Evolutionary conservation across 345 rosid genomes (phyloP), one percentile per base, ranked within the genome.

Genomic region (Eutrema japonicum): DNA sequence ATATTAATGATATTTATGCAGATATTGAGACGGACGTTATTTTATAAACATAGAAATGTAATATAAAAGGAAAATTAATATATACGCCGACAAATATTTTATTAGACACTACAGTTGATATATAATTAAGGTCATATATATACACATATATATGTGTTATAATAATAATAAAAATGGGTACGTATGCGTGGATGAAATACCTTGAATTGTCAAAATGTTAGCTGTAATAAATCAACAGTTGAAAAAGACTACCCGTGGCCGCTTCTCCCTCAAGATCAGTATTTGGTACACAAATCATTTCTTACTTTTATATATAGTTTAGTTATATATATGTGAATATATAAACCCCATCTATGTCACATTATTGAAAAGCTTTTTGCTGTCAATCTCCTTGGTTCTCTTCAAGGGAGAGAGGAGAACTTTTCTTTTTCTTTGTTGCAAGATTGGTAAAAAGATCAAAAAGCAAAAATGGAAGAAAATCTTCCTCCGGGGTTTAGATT

Each of bases 401-500:
- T 64, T 56, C 38, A 30, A 64, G 65, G 45, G 16, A 70, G 29
- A 73, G 59, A 36, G 6, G 35, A 54, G 43, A 38, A 43, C 14
- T 14, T 32, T 72, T 65, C 13, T 51, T 13, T 48, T 48, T 35
- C 33, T 53, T 41, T 73, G 37, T 53, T 53, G 64, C 30, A 11
- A 33, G 7, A 55, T 70, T 68, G 48, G 33, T 66, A 8, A 26
- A 45, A 46, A 38, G 53, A 35, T 2, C 9, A 76, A 5, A 40
- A 29, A 22, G 26, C 26, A 71, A 33, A 33, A 35, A 89, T 89
- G 96, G 93, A 86, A 83, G 96, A 87, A 65, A 88, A 59, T 66
- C 91, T 92, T 60, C 99, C 99, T 80, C 99, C 99, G 6, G 99
- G 99, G 22, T 95, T 95, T 80, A 88, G 99, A 76, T 95, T 92